These are phyloP conservation scores for Fusarium bulbicola DNA, from an alignment of 2,329 filamentous ascomycete species.

Conservation along the genomic window DNA sequence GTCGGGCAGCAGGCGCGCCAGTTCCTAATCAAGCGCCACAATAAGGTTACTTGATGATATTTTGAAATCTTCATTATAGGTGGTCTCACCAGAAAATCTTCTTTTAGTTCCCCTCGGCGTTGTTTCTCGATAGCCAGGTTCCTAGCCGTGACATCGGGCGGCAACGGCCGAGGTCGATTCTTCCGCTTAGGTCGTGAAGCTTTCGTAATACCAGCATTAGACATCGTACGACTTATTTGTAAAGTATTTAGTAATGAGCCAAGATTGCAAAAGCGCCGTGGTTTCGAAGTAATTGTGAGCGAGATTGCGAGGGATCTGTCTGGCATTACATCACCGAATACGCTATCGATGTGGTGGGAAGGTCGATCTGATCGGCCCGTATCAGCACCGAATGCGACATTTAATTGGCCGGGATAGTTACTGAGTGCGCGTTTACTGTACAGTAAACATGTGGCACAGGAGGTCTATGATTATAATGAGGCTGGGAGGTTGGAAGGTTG, in stretches of 20 bases:
- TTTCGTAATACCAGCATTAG: neutral
- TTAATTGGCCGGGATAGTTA: neutral
- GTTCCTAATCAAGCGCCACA: neutral
- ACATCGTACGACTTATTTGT: neutral
- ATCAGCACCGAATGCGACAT: neutral
- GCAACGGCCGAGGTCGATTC: slow-evolving; percentile 6
- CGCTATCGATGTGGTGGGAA: neutral
- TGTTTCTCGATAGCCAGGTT: slow-evolving; percentile 22
- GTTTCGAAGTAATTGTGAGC: neutral
- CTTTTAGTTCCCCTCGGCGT: slow-evolving; percentile 10
- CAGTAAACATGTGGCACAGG: neutral
- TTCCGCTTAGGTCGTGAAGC: neutral
- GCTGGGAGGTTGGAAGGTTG: neutral
- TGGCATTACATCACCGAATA: slow-evolving; percentile 7
- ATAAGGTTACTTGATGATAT: neutral
- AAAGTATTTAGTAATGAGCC: neutral
- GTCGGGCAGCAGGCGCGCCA: slow-evolving; percentile 7
- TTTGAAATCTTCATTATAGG: neutral
- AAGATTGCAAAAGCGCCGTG: neutral
- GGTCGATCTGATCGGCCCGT: neutral
- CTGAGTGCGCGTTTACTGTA: neutral
- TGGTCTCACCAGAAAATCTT: neutral
- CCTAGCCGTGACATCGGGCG: slow-evolving; percentile 12
- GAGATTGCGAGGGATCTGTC: neutral
- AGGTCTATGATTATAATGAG: neutral